phyloP scores from a whole-genome alignment of 2,329 filamentous ascomycete genomes.

The Furcasterigmium sp. region DNA sequence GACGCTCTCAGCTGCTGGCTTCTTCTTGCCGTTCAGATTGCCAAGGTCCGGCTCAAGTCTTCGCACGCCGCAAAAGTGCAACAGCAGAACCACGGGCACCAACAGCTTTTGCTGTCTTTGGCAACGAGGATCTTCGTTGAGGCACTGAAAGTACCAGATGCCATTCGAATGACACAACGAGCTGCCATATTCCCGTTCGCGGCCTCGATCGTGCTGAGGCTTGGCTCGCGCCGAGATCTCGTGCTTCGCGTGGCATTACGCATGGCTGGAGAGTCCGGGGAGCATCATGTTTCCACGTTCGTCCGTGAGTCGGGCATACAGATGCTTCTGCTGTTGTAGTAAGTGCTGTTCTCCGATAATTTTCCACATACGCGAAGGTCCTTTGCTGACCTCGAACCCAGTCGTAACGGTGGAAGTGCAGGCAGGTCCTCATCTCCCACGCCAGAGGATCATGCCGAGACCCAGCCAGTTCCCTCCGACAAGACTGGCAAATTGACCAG shows the following conservation, averaged over 20 bases:
- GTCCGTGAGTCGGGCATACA: slow-evolving; percentile 2
- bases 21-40: slow-evolving; percentile 1
- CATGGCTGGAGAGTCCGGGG: slow-evolving; percentile 3
- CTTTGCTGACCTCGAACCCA: too few relatives aligned
- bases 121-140: slow-evolving; percentile 2
- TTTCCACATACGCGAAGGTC: too few relatives aligned
- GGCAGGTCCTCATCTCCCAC: too few relatives aligned
- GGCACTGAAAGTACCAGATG: neutral
- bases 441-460: too few relatives aligned
- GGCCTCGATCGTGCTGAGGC: slow-evolving; percentile 3
- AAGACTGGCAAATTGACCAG: too few relatives aligned
- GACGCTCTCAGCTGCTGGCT: slow-evolving; percentile 5
- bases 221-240: slow-evolving; percentile 2
- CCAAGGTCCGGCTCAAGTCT: neutral
- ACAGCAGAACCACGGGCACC: neutral
- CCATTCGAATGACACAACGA: slow-evolving; percentile 1
- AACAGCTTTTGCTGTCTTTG: slow-evolving; percentile 3
- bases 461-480: too few relatives aligned
- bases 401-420: too few relatives aligned
- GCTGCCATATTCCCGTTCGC: slow-evolving; percentile 3
- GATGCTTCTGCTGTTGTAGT: slow-evolving; percentile 5
- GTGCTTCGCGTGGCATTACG: slow-evolving; percentile 3
- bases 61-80: neutral
- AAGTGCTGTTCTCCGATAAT: neutral
- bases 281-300: slow-evolving; percentile 4